Base-by-base conservation (phyloP, 2,329 filamentous ascomycete species). In the Talaromyces sp. region DNA sequence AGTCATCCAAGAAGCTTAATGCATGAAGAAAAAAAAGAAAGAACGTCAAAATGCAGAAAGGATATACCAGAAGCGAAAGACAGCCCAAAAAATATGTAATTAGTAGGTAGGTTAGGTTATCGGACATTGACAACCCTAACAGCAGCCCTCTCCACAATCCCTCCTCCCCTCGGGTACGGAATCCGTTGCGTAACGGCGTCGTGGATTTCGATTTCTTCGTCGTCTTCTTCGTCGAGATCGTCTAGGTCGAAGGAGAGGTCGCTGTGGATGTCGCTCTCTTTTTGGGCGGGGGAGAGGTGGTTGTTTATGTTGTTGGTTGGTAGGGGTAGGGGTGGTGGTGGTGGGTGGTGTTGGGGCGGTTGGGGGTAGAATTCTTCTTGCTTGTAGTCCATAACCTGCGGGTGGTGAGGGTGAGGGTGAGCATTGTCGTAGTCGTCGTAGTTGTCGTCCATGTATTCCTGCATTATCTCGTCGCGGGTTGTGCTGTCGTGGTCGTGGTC, bases 371-470 rank as follows among this genome's bases (percentile, higher is more conserved):
- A 38, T 31, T 51, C 31, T 43, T 43, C 29, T 43, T 22, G 49
- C 3, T 58, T 22, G 11, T 43, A 47, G 34, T 3, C 1, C 2
- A 13, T 7, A 15, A 2, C 10, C 2, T 34, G 29, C 7, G 31
- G 31, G 31, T 34, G 31, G 15, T 38, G 36, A 59, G 17, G n/a
- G 6, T n/a, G 36, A 8, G 19, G 5, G 15, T 27, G 43, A n/a
- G n/a, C n/a, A n/a, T n/a, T n/a, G 29, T 51, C 43, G 59, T 51
- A 49, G n/a, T 51, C 19, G 3, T 36, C 59, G 19, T 61, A 36
- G 6, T 51, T 51, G 19, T 66, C 64, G 49, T 66, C 64, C 61
- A 63, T 63, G 43, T 66, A 66, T 47, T 66, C 64, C 45, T 58
- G 60, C 64, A 66, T 66, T 27, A 66, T 63, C 34, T 62, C 61